Conservation (phyloP, 1,284 basidiomycete species). For the Cutaneotrichosporon arboriforme region DNA sequence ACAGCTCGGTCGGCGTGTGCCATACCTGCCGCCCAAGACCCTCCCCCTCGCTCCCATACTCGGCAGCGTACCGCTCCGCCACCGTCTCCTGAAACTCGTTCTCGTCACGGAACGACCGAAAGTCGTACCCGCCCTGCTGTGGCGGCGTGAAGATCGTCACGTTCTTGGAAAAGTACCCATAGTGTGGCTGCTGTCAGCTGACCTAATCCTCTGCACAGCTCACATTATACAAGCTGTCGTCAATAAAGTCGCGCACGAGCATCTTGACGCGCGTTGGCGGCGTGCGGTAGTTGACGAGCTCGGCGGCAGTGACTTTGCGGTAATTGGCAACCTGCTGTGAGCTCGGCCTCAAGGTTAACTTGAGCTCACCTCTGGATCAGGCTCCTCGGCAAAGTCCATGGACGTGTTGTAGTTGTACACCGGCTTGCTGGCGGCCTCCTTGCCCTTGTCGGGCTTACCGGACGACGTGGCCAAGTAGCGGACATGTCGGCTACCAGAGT, state of each 20-base stretch:
- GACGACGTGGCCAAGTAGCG: background rate
- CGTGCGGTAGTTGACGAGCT: constrained; percentile 56
- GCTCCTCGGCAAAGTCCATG: constrained; percentile 33
- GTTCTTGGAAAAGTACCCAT: constrained; percentile 93
- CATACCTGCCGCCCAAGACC: constrained; percentile 85
- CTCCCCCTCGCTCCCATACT: constrained; percentile 48
- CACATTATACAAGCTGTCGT: constrained; percentile 89
- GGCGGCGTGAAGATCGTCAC: constrained; percentile 76
- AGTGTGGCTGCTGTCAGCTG: constrained; percentile 58
- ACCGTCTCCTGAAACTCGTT: constrained; percentile 76
- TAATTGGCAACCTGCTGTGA: constrained; percentile 44
- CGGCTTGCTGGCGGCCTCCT: constrained; percentile 13
- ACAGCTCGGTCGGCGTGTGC: constrained; percentile 98
- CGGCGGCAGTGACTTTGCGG: constrained; percentile 66
- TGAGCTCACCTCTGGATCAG: constrained; percentile 40
- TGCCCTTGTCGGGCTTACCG: background rate
- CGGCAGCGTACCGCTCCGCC: constrained; percentile 61
- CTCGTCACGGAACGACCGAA: constrained; percentile 61
- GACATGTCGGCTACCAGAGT: no score
- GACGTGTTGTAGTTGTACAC: constrained; percentile 47
- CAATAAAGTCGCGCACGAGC: constrained; percentile 93
- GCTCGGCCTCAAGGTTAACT: background rate
- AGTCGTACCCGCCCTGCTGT: constrained; percentile 58
- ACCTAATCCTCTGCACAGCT: constrained; percentile 7
- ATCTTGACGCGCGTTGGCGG: constrained; percentile 83